Evolutionary conservation across 1,139 yeast genomes (phyloP), one percentile per base, ranked within the genome.

Genomic region (Wickerhamomyces sp.): DNA sequence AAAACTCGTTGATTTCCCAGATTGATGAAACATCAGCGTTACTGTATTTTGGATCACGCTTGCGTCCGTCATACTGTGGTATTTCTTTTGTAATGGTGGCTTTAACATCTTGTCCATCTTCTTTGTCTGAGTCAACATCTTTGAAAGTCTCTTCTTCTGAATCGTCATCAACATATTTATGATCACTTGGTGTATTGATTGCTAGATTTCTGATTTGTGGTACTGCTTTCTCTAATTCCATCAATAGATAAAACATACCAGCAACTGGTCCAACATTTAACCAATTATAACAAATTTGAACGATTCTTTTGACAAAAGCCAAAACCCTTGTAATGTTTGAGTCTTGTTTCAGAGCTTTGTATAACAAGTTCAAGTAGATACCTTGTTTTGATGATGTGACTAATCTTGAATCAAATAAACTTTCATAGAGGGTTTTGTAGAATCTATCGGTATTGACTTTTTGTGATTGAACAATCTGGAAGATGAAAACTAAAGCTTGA

Each of bases 281-380:
- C 96, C 97, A 90, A 62, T 84, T 86, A 39, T 79, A 71, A 59
- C 95, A 84, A 41, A 88, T 79, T 66, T 93, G 99, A 41, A 87
- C 71, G 48, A 91, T 81, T 68, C 99, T 78, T 68, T 93, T 94
- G 42, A 88, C 93, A 66, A 94, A 93, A 0, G 99, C 96, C 62
- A 84, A 72, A 7, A 89, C 86, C 57, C 99, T 75, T 9, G 77
- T 72, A 13, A 68, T 66, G 54, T 83, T 78, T 10, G 68, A 59
- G 60, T 91, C 99, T 52, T 76, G 76, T 59, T 87, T 86, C 65
- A 93, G 72, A 0, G 98, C 79, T 63, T 88, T 89, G 73, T 80
- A 90, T 48, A 93, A 69, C 57, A 93, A 73, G 62, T 93, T 91
- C 68, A 93, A 73, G 65, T 90, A 93, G 50, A 91, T 82, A 51